phyloP scores from a whole-genome alignment of 106 monocot genomes.

The Allium fistulosum region DNA sequence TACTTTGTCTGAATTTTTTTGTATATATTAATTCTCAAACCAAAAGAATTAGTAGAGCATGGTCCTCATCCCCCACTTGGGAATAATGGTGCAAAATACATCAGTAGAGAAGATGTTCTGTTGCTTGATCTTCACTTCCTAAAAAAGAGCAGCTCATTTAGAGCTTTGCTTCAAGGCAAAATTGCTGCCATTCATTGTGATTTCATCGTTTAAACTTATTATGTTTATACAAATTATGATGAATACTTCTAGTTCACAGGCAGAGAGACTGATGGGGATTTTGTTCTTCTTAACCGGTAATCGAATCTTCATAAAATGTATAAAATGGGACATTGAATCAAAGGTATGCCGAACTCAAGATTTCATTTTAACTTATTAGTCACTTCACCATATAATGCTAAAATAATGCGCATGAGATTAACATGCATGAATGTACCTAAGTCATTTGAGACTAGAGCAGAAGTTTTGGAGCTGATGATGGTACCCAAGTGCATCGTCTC shows the following conservation, averaged over 20 bases:
- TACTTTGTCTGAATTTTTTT: neutral
- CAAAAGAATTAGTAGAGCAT: no score
- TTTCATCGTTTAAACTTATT: neutral
- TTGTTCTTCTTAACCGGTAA: conserved; percentile 95
- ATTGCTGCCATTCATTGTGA: neutral
- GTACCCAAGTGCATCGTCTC: no score
- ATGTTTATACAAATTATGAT: neutral
- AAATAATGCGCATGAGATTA: conserved; percentile 99
- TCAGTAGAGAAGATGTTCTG: conserved; percentile 95
- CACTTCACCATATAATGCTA: conserved; percentile 99
- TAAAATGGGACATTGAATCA: conserved; percentile 95
- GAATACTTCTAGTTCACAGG: conserved; percentile 33
- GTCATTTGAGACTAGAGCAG: conserved; percentile 96
- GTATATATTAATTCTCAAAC: no score
- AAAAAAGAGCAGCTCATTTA: conserved; percentile 91
- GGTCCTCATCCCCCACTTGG: conserved; percentile 98
- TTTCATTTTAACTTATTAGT: no score
- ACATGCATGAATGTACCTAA: conserved; percentile 99
- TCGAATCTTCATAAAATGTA: conserved; percentile 99
- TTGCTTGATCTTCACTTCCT: conserved; percentile 90
- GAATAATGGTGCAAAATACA: conserved; percentile 96
- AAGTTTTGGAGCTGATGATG: conserved; percentile 98
- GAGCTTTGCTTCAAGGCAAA: conserved; percentile 93
- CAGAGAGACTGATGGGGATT: conserved; percentile 95
- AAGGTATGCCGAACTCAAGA: conserved; percentile 97